phyloP scores from a whole-genome alignment of 2,329 filamentous ascomycete species.

The Raffaelea arxii region DNA sequence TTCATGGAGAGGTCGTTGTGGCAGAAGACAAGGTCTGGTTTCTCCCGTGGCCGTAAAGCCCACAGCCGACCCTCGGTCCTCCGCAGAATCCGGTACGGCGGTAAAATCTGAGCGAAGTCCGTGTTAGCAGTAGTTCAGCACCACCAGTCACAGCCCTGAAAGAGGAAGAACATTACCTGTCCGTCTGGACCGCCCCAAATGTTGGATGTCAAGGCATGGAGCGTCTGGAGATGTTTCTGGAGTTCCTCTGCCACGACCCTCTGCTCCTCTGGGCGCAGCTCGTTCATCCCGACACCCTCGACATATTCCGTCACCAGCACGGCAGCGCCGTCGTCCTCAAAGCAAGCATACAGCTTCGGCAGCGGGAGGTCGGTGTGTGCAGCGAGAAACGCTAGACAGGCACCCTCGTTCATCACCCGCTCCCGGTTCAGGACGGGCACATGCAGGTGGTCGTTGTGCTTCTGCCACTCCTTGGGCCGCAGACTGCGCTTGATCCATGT shows the following conservation, averaged over 20 bases:
- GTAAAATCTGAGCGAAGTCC: slow-evolving; percentile 20
- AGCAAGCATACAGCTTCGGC: slow-evolving; percentile 16
- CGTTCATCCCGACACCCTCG: slow-evolving; percentile 19
- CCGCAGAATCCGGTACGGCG: slow-evolving; percentile 15
- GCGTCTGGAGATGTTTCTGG: slow-evolving; percentile 14
- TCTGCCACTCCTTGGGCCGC: slow-evolving; percentile 19
- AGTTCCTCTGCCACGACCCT: slow-evolving; percentile 18
- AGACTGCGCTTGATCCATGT: slow-evolving; percentile 18
- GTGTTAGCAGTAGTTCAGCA: no score
- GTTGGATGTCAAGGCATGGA: slow-evolving; percentile 19
- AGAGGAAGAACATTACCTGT: slow-evolving; percentile 18
- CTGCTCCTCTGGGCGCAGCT: slow-evolving; percentile 17
- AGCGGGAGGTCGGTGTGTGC: slow-evolving; percentile 19
- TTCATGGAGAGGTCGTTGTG: slow-evolving; percentile 17
- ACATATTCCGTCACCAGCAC: slow-evolving; percentile 22
- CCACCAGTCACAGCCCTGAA: no score
- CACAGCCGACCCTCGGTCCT: slow-evolving; percentile 15
- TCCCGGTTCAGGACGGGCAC: slow-evolving; percentile 20
- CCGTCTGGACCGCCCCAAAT: slow-evolving; percentile 17
- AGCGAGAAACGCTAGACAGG: slow-evolving; percentile 16
- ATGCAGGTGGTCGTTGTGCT: slow-evolving; percentile 14
- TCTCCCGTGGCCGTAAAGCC: slow-evolving; percentile 12
- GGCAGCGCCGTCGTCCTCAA: slow-evolving; percentile 21
- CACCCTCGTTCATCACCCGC: slow-evolving; percentile 20
- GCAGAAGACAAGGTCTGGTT: slow-evolving; percentile 16